Percentiles rank a stretch among this genome's conserved stretches.
phyloP scores from a whole-genome alignment of 2,329 filamentous ascomycete species.

The Penicillium expansum region DNA sequence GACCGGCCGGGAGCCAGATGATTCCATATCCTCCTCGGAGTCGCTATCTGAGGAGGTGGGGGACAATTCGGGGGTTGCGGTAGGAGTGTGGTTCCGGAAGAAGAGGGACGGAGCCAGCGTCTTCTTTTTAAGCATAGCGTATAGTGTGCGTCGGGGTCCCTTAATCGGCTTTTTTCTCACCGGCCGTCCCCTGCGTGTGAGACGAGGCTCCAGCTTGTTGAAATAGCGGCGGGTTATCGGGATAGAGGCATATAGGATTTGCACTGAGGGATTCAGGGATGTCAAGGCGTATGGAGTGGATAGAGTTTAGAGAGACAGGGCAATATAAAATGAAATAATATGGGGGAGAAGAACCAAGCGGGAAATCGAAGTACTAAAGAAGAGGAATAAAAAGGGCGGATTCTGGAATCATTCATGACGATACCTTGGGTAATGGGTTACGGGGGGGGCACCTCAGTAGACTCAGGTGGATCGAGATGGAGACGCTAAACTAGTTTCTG shows the following conservation, averaged over 20 bases:
- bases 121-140: slow-evolving; percentile 43
- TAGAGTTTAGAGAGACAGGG: not conserved
- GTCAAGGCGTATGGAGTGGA: not conserved
- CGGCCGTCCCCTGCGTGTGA: slow-evolving; percentile 20
- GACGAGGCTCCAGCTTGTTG: slow-evolving; percentile 22
- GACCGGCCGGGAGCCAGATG: slow-evolving; percentile 42
- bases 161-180: slow-evolving; percentile 23
- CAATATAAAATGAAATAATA: not conserved
- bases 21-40: slow-evolving; percentile 47
- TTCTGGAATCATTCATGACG: slow-evolving; percentile 25
- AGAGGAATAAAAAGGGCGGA: slow-evolving; percentile 8
- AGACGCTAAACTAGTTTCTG: slow-evolving; percentile 6
- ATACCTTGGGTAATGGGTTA: slow-evolving; percentile 8
- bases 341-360: not conserved
- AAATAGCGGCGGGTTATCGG: slow-evolving; percentile 13
- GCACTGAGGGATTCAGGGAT: not conserved
- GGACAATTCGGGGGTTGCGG: slow-evolving; percentile 46
- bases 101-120: slow-evolving; percentile 33
- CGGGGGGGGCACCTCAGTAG: slow-evolving; percentile 1
- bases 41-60: slow-evolving; percentile 44
- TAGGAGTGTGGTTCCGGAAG: slow-evolving; percentile 41
- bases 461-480: not conserved
- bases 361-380: slow-evolving; percentile 8
- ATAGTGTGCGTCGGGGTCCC: slow-evolving; percentile 27
- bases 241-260: not conserved